Base-by-base conservation (phyloP, 805 yeast genomes). In the Blastobotrys mokoenaii region DNA sequence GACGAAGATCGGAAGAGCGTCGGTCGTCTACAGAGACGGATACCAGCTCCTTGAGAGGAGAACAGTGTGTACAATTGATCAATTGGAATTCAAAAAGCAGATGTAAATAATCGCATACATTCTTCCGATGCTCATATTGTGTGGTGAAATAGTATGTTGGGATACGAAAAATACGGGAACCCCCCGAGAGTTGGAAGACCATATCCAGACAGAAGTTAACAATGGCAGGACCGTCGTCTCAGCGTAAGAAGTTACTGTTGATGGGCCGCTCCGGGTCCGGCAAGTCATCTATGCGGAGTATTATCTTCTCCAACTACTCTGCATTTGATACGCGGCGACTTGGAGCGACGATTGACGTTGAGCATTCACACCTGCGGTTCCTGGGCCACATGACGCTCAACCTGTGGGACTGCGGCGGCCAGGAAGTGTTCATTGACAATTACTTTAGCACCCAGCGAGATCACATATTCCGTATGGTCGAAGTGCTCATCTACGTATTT, bases 311-410 rank as follows among this genome's bases (percentile, higher is more conserved):
- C 56, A 93, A 93, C 60, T 93, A 93, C 64, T 85, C 96, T 1
- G 98, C 98, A 0, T 85, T 90, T 60, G 98, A 93, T 61, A 93
- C 98, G 2, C 74, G 97, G 51, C 72, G 97, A 47, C 66, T 93
- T 11, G 97, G 97, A 1, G 97, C 98, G 9, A 93, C 98, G 0
- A 89, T 93, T 46, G 98, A 93, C 60, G 97, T 93, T n/a, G 98
- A 93, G 60, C 96, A 93, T 60, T 87, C 97, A 1, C 96, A 90
- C 65, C 67, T 93, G 46, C 70, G 97, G 42, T 89, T 93, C 58
- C 69, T 93, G 48, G 96, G 96, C 1, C 89, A 90, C 61, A 87
- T 93, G 94, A 88, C 97, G 1, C 70, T 93, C 39, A 90, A 90
- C 57, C 69, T 93, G 17, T 89, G 97, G 97, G 98, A 93, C 64